Base-by-base conservation (phyloP, 2,329 filamentous ascomycete genomes). In the Cadophora malorum region DNA sequence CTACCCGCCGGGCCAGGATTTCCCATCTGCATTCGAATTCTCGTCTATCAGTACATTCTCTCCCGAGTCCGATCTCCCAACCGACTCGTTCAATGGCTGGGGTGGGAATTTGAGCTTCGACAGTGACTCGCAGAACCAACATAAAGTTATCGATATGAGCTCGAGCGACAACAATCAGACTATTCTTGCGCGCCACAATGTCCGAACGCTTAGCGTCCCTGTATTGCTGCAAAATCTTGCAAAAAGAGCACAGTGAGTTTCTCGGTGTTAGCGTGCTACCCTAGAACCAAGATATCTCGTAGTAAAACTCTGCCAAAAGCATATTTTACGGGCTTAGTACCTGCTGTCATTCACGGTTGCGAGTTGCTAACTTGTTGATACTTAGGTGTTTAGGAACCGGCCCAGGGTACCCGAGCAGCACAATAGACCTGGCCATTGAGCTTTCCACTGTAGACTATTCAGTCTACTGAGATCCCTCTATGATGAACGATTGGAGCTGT, bases 401-500 rank as follows among this genome's bases (percentile, higher is more conserved):
- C 4, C 50, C 50, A 14, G 50, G 50, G 1, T 55, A 55, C 19
- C 23, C 50, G 31, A 31, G 14, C 16, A 31, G n/a, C 23, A 38
- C 35, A 4, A 31, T 64, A 28, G 50, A 55, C 35, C 33, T 53
- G 4, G 52, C 52, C n/a, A 64, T 64, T 21, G 38, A 52, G 52
- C 47, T 53, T 45, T 55, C 62, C 12, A 55, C 41, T 16, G 33
- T 64, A 31, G 62, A 38, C 3, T 38, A 55, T 19, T 23, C 52
- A 19, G 31, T 45, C 12, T 45, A 41, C 25, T 28, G 31, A 25
- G 1, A 6, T 5, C 5, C 1, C 45, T n/a, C 21, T 21, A 49
- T 49, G 14, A 45, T 21, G 45, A 9, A 7, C 4, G 2, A 21
- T 49, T 14, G 19, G 45, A 21, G n/a, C n/a, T 49, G 21, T 21